A percentile compares a stretch with the other conserved stretches of the same genome.
These are phyloP conservation scores for Tagetes patula DNA, from an alignment of 129 eudicot genomes.

Conservation along the genomic window DNA sequence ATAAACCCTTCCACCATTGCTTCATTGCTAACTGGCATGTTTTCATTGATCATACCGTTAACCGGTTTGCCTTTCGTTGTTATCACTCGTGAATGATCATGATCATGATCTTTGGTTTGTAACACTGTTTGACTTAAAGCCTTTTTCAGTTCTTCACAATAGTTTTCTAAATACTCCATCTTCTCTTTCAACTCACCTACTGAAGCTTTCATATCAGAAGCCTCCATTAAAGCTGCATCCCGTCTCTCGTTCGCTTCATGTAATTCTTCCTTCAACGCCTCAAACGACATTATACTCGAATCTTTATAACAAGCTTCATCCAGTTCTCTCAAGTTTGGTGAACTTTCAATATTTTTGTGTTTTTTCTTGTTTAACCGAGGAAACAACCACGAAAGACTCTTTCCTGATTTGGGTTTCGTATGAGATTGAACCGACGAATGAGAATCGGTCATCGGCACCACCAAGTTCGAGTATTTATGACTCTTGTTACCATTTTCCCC, in stretches of 20 bases:
- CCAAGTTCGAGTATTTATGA: slow-evolving; percentile 49
- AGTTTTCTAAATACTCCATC: slow-evolving; percentile 64
- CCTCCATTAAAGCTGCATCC: slow-evolving; percentile 71
- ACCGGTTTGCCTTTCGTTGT: slow-evolving; percentile 37
- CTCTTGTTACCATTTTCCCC: slow-evolving; percentile 23
- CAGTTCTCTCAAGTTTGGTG: slow-evolving; percentile 45
- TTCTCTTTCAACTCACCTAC: slow-evolving; percentile 66
- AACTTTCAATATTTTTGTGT: slow-evolving; percentile 42
- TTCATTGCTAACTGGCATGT: slow-evolving; percentile 82
- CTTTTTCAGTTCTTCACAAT: slow-evolving; percentile 84
- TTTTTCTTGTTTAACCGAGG: slow-evolving; percentile 76
- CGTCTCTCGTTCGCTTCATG: slow-evolving; percentile 68
- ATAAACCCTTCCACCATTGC: slow-evolving; percentile 93
- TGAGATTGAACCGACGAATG: slow-evolving; percentile 56
- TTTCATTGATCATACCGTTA: slow-evolving; percentile 33
- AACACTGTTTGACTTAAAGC: slow-evolving; percentile 65
- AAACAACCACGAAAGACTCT: slow-evolving; percentile 74
- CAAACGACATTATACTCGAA: slow-evolving; percentile 49
- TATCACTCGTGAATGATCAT: slow-evolving; percentile 17
- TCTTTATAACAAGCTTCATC: slow-evolving; percentile 60
- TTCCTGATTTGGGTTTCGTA: slow-evolving; percentile 54
- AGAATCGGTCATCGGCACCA: slow-evolving; percentile 74
- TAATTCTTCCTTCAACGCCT: slow-evolving; percentile 66
- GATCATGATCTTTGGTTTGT: slow-evolving; percentile 39
- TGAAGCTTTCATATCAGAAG: slow-evolving; percentile 74